These are phyloP conservation scores for Phyllostachys edulis DNA, from an alignment of 176 grass and related monocot species.

Conservation along the genomic window DNA sequence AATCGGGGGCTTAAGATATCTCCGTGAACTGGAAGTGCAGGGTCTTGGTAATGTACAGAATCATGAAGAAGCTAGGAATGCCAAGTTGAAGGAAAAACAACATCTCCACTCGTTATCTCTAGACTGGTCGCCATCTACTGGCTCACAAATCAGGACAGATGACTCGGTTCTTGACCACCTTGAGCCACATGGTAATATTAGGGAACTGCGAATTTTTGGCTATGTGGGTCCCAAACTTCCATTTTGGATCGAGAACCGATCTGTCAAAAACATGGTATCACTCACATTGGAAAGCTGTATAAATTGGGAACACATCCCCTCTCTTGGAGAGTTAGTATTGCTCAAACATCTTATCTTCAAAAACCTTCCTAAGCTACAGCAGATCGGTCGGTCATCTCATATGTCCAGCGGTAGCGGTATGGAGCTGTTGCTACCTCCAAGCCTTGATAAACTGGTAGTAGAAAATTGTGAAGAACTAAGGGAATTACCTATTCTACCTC, in stretches of 20 bases:
- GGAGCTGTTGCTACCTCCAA: neutral
- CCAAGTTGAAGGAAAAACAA: conserved; percentile 8
- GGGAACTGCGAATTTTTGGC: too few relatives aligned
- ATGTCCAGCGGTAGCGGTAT: neutral
- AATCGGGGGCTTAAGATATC: neutral
- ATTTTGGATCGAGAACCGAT: neutral
- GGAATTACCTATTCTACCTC: neutral
- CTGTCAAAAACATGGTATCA: neutral
- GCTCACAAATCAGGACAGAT: neutral
- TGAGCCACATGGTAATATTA: neutral
- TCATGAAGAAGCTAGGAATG: neutral
- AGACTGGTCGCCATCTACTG: neutral
- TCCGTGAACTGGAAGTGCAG: accelerated
- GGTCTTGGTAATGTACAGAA: neutral
- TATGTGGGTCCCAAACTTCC: neutral
- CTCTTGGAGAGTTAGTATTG: too few relatives aligned
- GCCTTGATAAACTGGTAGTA: neutral
- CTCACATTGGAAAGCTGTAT: too few relatives aligned
- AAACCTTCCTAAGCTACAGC: too few relatives aligned
- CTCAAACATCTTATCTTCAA: too few relatives aligned
- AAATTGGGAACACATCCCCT: too few relatives aligned
- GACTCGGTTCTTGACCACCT: neutral
- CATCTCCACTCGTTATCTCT: neutral
- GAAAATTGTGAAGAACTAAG: accelerated
- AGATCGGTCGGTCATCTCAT: too few relatives aligned